Base-by-base conservation (phyloP, 495 filamentous ascomycete genomes). In the Podospora fimiseda region DNA sequence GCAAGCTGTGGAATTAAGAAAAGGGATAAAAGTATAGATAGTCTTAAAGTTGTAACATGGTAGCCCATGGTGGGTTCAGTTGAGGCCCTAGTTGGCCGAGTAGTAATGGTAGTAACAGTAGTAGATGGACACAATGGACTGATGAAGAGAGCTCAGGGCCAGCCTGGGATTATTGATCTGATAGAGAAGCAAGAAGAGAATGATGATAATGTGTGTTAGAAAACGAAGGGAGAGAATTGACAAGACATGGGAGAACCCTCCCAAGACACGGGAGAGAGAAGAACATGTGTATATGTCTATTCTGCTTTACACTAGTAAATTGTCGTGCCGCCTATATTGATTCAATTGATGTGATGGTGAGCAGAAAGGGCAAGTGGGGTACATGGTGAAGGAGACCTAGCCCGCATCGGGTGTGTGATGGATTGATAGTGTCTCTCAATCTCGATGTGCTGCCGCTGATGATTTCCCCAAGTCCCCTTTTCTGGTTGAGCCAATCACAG, bases 361-460 rank as follows among this genome's bases (percentile, higher is more conserved):
- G 47, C 44, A 24, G 44, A 50, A 53, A 16, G 24, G 51, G 54
- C n/a, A 51, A 50, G 42, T 55, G 49, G 52, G 23, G 21, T 16
- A 37, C 36, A 3, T 46, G 46, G 22, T 48, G 44, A 48, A 55
- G 51, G 19, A 23, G 55, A 27, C 15, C 57, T 44, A 49, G 36
- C 21, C 58, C 50, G 53, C 40, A 56, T 60, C 46, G 43, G 51
- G 53, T 52, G 44, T 59, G 61, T 61, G 61, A 64, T 48, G 44
- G 52, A 43, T 43, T 37, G 54, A 55, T 47, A 15, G 53, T 5
- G 22, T 27, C 27, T 39, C 36, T 39, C 45, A 22, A 13, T 52
- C 48, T 40, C 20, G 42, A 41, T 43, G 44, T 58, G 52, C 41
- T 56, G 53, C 56, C 50, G 60, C 56, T 48, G 48, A 19, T 41